Evolutionary conservation across 345 rosid genomes (phyloP), one percentile per base, ranked within the genome.

Genomic region (Corchorus capsularis): DNA sequence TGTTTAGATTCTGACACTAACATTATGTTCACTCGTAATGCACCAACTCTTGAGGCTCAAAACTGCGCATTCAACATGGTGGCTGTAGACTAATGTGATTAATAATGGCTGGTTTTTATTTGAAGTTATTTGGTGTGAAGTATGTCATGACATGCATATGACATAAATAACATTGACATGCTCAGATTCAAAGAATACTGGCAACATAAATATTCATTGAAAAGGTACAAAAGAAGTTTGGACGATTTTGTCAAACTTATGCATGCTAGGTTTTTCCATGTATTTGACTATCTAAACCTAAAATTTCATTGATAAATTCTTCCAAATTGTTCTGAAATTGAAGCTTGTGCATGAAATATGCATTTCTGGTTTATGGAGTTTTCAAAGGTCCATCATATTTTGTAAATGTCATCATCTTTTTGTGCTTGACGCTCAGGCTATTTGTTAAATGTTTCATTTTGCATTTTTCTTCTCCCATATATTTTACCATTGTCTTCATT

Each of bases 391-490:
- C 59, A 16, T 4, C 45, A 16, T 32, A 69, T 43, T 8, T 15
- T 14, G 32, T 34, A 49, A 2, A 9, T 52, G 59, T 50, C 45
- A 50, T 49, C 50, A 43, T 50, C 6, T 27, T 68, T 67, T 49
- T 49, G 43, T 49, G 22, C 57, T 69, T 50, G 59, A 50, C 22
- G 27, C 20, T 14, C 16, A 50, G 2, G 72, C 22, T 69, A 32
- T 50, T 69, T 32, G 72, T 69, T 32, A 49, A 69, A 27, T 32
- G 32, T 69, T 65, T 49, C 45, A 69, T 8, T 16, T 69, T 52
- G 43, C 32, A 53, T 15, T 17, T 52, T 52, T 69, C 46, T 69
- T 16, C 60, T 69, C 27, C 60, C 45, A 16, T 35, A 5, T 70
- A 52, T 17, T 69, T 50, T 52, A 32, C 9, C 34, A 27, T 69